Evolutionary conservation across 768 basidiomycete species (phyloP), one percentile per base, ranked within the genome.

Genomic region (Rhodotorula paludigena): DNA sequence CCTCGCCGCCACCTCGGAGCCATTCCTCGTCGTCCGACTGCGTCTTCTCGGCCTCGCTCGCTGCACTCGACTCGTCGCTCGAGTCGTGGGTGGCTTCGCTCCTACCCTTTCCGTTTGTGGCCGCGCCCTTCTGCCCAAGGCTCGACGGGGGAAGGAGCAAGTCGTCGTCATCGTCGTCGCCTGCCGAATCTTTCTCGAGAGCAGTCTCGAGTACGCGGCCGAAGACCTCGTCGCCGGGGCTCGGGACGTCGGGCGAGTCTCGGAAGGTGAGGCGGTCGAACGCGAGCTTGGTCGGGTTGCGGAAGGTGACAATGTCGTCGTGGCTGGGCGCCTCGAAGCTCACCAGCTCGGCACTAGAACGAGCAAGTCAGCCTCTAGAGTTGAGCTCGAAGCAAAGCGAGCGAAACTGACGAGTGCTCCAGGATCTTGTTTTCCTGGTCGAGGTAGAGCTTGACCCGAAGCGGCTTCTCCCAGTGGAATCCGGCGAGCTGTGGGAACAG

Each of bases 11-110:
- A 3, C 39, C 66, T 12, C 52, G 48, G 9, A 67, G 36, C 55
- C 57, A 39, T 6, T 44, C 55, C 12, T 67, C 66, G 25, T 62
- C 66, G 23, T 67, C 66, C 5, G 55, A 57, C 10, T 66, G 42
- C 12, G 23, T 20, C 21, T 55, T 30, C 11, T 32, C 57, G 18
- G 23, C 32, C 12, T 30, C 28, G 48, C 28, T 49, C 15, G 48
- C 28, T 32, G 49, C 10, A 41, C 12, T 11, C 20, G 41, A 10
- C 10, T 41, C n/a, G n/a, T n/a, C n/a, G n/a, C n/a, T n/a, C n/a
- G n/a, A n/a, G n/a, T n/a, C n/a, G n/a, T n/a, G n/a, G n/a, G n/a
- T n/a, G n/a, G n/a, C 11, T 6, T 25, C 49, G 10, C n/a, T 38
- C 33, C 20, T 33, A n/a, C 32, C 39, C 11, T 45, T 20, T 8